Base-by-base conservation (phyloP, 2,329 filamentous ascomycete genomes). In the Laburnicola sp. region DNA sequence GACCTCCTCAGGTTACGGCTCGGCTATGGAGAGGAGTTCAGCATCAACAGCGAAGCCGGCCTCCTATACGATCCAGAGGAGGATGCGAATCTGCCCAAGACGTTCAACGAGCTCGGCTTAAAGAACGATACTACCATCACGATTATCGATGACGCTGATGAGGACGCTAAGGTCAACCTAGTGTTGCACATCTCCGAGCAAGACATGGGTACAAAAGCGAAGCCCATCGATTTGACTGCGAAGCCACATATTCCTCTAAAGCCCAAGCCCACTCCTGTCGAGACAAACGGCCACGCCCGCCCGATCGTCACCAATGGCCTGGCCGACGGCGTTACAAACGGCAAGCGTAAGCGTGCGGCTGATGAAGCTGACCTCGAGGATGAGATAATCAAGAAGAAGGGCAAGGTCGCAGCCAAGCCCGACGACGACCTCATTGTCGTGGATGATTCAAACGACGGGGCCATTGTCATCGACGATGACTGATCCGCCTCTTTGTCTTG, bases 11-110 rank as follows among this genome's bases (percentile, higher is more conserved):
- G 84, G 57, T 60, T 76, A 3, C 79, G 90, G 57, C 76, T 97
- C 2, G 86, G 86, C 3, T 97, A 94, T 66, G 84, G 86, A 4
- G 86, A 91, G 51, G 91, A 96, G 45, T 84, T 97, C 57, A 87
- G 86, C 3, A 77, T 97, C 51, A 88, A 82, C 65, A 91, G 83
- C 50, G 86, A 91, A 5, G 78, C 82, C 7, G 87, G 87, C 44
- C 79, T 92, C n/a, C 80, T 97, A 36, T 97, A 96, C 64, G 94
- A 97, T 64, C 83, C 86, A 0, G 94, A 97, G 49, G 84, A 96
- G 64, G 90, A 90, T 3, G 89, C 95, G 50, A 95, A 97, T 63
- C 76, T 97, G 1, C 73, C 79, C 1, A 95, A 91, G 76, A 91
- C 88, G 54, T 80, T 99, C 44, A 79, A 74, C 25, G 89, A 96